phyloP scores from a whole-genome alignment of 2,329 filamentous ascomycete species.

The Neophaeococcomyces aloes region DNA sequence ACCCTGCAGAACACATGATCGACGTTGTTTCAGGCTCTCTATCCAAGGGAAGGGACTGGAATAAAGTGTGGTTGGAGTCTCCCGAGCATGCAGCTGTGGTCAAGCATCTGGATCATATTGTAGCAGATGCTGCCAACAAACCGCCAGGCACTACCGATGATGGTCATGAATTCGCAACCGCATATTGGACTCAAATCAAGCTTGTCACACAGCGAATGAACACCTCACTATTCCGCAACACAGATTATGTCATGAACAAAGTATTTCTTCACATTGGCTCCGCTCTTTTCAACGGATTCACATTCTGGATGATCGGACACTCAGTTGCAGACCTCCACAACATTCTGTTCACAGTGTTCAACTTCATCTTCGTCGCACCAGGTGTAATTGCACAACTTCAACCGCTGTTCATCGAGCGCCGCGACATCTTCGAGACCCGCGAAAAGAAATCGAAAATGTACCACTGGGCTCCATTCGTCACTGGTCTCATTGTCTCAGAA shows the following conservation, averaged over 20 bases:
- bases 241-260: constrained; percentile 57
- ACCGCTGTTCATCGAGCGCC: constrained; percentile 58
- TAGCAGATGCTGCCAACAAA: constrained; percentile 35
- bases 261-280: constrained; percentile 45
- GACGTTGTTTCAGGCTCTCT: constrained; percentile 37
- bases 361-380: constrained; percentile 47
- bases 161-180: constrained; percentile 54
- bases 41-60: constrained; percentile 53
- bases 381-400: constrained; percentile 42
- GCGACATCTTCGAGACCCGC: constrained; percentile 55
- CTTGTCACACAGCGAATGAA: constrained; percentile 59
- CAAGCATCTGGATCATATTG: constrained; percentile 54
- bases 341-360: constrained; percentile 59
- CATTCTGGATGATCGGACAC: constrained; percentile 59
- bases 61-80: constrained; percentile 59
- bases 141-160: constrained; percentile 34
- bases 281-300: constrained; percentile 40
- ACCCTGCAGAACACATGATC: constrained; percentile 45
- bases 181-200: constrained; percentile 51
- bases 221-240: constrained; percentile 54
- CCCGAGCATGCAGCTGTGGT: constrained; percentile 47
- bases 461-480: constrained; percentile 62
- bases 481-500: constrained; percentile 57
- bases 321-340: constrained; percentile 57
- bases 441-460: constrained; percentile 65